Evolutionary conservation across 495 filamentous ascomycete species (phyloP), one percentile per base, ranked within the genome.

Genomic region (Aspergillus bridgeri): DNA sequence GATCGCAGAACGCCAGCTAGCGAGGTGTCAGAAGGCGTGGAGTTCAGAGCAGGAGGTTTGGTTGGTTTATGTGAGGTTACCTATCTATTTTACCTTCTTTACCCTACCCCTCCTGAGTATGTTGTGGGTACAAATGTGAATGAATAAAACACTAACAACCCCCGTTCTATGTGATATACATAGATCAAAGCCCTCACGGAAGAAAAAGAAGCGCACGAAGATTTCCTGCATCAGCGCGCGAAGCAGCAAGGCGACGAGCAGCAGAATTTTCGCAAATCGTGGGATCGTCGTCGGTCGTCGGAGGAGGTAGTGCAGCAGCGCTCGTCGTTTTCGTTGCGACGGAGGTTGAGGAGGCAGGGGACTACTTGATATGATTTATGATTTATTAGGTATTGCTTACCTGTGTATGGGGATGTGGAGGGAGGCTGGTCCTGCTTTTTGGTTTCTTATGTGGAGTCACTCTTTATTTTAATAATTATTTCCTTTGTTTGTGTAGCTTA

Each of bases 41-140:
- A 75, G 71, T 52, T 77, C 74, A 2, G 72, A 77, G 53, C 74
- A 77, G 53, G 74, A 77, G 45, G 18, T 77, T 3, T 77, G 74
- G 74, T 48, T 77, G 50, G 53, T 60, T 20, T 64, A 69, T 73
- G 74, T 77, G 68, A 58, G 72, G 68, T 51, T 27, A 8, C 38
- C 42, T 46, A 42, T 53, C 22, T 43, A 22, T 47, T 42, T 49
- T 42, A 44, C 55, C 18, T 29, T 45, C 48, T 1, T 33, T 3
- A 20, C 8, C 19, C 18, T 29, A 17, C 42, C 42, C 42, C n/a
- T n/a, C n/a, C n/a, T n/a, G n/a, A n/a, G n/a, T n/a, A n/a, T n/a
- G n/a, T n/a, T n/a, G n/a, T n/a, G n/a, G n/a, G n/a, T n/a, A n/a
- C n/a, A n/a, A n/a, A n/a, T n/a, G 19, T 5, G 46, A 44, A 57